A percentile compares a stretch with the other conserved stretches of the same genome.
phyloP scores from a whole-genome alignment of 2,329 filamentous ascomycete genomes.

The Byssochlamys sp. region DNA sequence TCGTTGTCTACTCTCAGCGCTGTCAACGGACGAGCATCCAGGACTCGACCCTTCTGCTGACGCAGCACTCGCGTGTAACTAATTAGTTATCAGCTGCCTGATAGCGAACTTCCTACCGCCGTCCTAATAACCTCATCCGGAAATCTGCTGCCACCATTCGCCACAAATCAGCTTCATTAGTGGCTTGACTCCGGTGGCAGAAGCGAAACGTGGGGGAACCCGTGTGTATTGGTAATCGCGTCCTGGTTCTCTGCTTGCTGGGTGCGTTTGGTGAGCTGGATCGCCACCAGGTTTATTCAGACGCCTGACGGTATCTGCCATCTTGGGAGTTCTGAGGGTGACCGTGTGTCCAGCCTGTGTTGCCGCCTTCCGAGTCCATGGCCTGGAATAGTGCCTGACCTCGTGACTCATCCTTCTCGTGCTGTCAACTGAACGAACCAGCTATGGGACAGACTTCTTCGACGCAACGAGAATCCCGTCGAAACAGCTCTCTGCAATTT shows the following conservation, averaged over 20 bases:
- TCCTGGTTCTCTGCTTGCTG: background rate
- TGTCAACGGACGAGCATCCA: background rate
- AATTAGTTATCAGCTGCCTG: background rate
- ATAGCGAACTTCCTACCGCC: background rate
- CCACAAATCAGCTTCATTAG: background rate
- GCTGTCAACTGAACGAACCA: slow-evolving; percentile 4
- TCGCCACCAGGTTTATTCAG: background rate
- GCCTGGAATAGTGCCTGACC: slow-evolving; percentile 20
- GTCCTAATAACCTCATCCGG: background rate
- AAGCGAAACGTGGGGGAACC: background rate
- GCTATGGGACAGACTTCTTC: slow-evolving; percentile 38
- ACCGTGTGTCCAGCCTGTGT: background rate
- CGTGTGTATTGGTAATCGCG: background rate
- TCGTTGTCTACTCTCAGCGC: background rate
- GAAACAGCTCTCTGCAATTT: slow-evolving; percentile 15
- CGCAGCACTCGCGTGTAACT: background rate
- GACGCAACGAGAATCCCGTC: slow-evolving; percentile 27
- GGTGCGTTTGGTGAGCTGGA: background rate
- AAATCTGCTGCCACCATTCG: background rate
- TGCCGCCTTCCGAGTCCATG: slow-evolving; percentile 14
- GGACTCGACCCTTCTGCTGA: background rate
- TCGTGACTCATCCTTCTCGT: slow-evolving; percentile 10
- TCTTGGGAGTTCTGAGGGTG: too few species aligned
- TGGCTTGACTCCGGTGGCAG: background rate
- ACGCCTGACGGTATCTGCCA: background rate